A percentile compares a stretch with the other conserved stretches of the same genome.
These are phyloP conservation scores for Annulohypoxylon moriforme DNA, from an alignment of 495 filamentous ascomycete species.

Conservation along the genomic window DNA sequence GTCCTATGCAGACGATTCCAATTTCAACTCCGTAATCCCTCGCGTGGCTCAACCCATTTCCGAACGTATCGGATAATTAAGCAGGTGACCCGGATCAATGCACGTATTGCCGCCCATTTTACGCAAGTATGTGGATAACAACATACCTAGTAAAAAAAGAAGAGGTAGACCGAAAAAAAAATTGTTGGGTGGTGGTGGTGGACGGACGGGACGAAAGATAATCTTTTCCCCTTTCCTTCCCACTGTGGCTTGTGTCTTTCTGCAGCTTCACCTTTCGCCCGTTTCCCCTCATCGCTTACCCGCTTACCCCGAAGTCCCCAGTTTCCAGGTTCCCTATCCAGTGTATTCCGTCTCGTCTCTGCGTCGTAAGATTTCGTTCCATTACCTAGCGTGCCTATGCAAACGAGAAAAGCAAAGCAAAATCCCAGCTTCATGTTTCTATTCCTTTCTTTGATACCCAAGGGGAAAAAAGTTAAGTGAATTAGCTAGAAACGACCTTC, in stretches of 20 bases:
- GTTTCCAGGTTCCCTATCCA: not conserved
- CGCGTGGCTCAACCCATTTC: not conserved
- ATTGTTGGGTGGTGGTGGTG: too few species aligned
- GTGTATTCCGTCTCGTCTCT: too few species aligned
- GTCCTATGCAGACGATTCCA: not conserved
- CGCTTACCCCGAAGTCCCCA: not conserved
- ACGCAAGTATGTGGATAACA: not conserved
- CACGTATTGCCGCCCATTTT: slow-evolving; percentile 8
- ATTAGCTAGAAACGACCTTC: slow-evolving; percentile 68
- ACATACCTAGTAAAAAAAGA: not conserved
- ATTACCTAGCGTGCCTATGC: too few species aligned
- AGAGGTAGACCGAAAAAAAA: not conserved
- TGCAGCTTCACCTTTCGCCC: not conserved
- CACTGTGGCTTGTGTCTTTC: not conserved
- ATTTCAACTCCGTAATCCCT: not conserved
- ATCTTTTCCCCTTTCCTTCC: not conserved
- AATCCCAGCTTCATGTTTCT: too few species aligned
- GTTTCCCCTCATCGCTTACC: slow-evolving; percentile 7
- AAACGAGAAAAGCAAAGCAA: too few species aligned
- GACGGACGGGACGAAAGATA: not conserved
- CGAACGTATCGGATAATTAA: slow-evolving; percentile 5
- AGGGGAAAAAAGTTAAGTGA: not conserved
- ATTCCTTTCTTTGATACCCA: too few species aligned
- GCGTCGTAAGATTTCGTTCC: too few species aligned
- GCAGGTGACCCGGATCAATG: slow-evolving; percentile 6